These are phyloP conservation scores for Prunus padus DNA, from an alignment of 306 rosid species.

Conservation along the genomic window DNA sequence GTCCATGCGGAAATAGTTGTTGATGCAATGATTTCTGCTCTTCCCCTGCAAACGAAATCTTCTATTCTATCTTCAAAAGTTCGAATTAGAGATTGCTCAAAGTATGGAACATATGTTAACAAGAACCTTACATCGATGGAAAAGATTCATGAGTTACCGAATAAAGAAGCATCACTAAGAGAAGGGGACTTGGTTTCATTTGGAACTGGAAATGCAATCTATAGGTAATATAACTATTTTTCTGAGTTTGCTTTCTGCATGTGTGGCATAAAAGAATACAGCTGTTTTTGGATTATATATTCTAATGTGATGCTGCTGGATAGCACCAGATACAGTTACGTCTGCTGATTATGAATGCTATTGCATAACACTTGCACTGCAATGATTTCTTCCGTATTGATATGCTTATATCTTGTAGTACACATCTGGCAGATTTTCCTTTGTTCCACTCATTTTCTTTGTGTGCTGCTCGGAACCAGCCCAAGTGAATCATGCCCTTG, in stretches of 20 bases:
- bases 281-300: not conserved
- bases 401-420: conserved; percentile 6
- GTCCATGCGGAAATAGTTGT: conserved; percentile 84
- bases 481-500: conserved; percentile 47
- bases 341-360: not conserved
- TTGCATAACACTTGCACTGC: not conserved
- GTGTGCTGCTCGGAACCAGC: conserved; percentile 37
- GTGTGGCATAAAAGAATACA: conserved; percentile 3
- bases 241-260: conserved; percentile 13
- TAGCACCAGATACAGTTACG: not conserved
- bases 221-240: conserved; percentile 52
- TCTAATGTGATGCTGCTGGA: not conserved
- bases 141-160: conserved; percentile 75
- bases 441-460: conserved; percentile 60
- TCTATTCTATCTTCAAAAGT: conserved; percentile 32
- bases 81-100: conserved; percentile 73
- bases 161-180: conserved; percentile 60
- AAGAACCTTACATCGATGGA: conserved; percentile 49
- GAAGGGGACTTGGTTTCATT: conserved; percentile 79
- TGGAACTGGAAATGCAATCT: conserved; percentile 87
- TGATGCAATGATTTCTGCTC: conserved; percentile 49
- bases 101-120: conserved; percentile 74
- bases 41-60: conserved; percentile 32
- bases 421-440: conserved; percentile 67
- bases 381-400: not conserved